Percentiles rank a stretch among this genome's conserved stretches.
Conservation (phyloP, 2,329 filamentous ascomycete genomes). For the Talaromyces albobiverticillius region DNA sequence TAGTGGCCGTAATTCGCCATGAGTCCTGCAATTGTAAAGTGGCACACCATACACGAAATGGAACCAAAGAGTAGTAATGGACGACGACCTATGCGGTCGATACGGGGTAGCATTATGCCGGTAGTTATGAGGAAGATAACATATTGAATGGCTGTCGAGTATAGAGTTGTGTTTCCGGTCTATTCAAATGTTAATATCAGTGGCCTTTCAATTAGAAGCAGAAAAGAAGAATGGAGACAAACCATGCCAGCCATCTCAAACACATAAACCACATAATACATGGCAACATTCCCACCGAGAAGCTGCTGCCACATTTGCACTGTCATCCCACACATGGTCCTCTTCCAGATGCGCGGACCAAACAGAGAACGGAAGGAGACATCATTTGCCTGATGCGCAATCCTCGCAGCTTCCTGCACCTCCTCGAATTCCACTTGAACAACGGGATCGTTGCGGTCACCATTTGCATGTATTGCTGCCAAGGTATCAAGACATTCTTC, state of each 20-base stretch:
- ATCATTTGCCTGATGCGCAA: constrained; percentile 48
- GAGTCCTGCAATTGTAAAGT: constrained; percentile 54
- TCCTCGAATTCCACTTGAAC: constrained; percentile 53
- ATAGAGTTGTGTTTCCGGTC: constrained; percentile 41
- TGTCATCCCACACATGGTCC: constrained; percentile 52
- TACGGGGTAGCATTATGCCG: constrained; percentile 47
- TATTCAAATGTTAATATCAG: constrained; percentile 17
- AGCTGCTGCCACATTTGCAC: constrained; percentile 59
- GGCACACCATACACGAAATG: constrained; percentile 45
- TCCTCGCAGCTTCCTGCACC: constrained; percentile 43
- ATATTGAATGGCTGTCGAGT: constrained; percentile 57
- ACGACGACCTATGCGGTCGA: constrained; percentile 51
- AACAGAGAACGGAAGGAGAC: constrained; percentile 43
- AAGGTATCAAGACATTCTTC: constrained; percentile 52
- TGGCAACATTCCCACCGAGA: constrained; percentile 56
- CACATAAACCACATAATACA: constrained; percentile 61
- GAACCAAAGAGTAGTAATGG: constrained; percentile 48
- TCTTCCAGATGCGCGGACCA: constrained; percentile 48
- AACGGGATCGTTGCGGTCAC: constrained; percentile 51
- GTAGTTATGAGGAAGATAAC: constrained; percentile 56
- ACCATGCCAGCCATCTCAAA: constrained; percentile 56
- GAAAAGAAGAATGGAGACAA: constrained; percentile 48
- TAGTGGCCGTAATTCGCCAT: constrained; percentile 49
- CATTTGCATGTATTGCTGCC: constrained; percentile 56
- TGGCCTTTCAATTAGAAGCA: not conserved